phyloP scores from a whole-genome alignment of 306 rosid genomes.

The Mimosa pudica region DNA sequence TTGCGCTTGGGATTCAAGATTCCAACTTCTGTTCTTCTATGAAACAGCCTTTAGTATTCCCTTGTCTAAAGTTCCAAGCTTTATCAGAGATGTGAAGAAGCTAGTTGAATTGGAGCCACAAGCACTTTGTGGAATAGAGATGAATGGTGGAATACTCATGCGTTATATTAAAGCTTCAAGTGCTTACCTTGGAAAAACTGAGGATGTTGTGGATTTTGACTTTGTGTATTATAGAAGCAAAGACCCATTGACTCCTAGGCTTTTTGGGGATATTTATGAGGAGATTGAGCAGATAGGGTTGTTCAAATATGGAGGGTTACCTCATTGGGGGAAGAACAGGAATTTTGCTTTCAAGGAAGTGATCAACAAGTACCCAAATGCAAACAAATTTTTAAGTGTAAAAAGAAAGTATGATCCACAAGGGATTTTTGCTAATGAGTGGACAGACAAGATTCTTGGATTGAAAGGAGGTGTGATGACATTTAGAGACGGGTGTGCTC shows the following conservation, averaged over 20 bases:
- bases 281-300: constrained; percentile 78
- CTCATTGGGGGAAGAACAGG: constrained; percentile 85
- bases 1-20: constrained; percentile 72
- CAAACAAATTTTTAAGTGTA: constrained; percentile 45
- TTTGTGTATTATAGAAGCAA: constrained; percentile 66
- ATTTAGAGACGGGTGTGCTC: constrained; percentile 67
- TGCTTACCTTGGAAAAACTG: constrained; percentile 70
- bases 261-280: constrained; percentile 65
- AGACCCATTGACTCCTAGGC: constrained; percentile 67
- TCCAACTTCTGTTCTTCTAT: constrained; percentile 63
- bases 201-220: constrained; percentile 66
- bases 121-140: constrained; percentile 65
- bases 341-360: constrained; percentile 62
- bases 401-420: constrained; percentile 54
- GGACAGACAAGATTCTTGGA: constrained; percentile 75
- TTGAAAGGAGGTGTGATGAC: constrained; percentile 36
- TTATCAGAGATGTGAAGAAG: constrained; percentile 66
- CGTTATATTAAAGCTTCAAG: constrained; percentile 73
- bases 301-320: constrained; percentile 70
- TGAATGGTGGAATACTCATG: constrained; percentile 71
- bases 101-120: constrained; percentile 57
- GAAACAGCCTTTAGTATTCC: constrained; percentile 64
- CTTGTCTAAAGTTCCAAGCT: constrained; percentile 43
- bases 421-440: constrained; percentile 68
- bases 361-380: constrained; percentile 48